Evolutionary conservation across 352 stramenopile genomes (phyloP).

Genomic region (Thalassiosira sp.): DNA sequence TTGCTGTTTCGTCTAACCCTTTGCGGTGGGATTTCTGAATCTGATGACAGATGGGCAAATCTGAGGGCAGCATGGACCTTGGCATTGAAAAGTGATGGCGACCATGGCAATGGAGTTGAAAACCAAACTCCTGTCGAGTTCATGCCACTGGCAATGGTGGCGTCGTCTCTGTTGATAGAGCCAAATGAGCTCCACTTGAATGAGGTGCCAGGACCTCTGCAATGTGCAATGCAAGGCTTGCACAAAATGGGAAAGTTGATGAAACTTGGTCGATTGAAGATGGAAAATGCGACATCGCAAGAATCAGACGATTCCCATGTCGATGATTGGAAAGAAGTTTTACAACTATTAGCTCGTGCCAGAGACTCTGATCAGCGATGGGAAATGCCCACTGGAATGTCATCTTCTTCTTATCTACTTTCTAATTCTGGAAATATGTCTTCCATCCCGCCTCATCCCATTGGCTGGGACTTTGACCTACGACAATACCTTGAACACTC

Average conservation of each 20-base stretch:
- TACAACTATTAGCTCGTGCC: constrained; percentile 48
- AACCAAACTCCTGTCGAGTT: constrained; percentile 47
- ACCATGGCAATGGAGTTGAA: constrained; percentile 1
- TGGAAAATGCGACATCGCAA: constrained; percentile 3
- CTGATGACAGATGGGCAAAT: constrained; percentile 71
- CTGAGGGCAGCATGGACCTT: constrained; percentile 62
- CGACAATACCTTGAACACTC: constrained; percentile 72
- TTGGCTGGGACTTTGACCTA: constrained; percentile 68
- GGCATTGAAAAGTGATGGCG: constrained; percentile 38
- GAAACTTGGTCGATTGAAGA: constrained; percentile 49
- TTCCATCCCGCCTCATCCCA: constrained; percentile 9
- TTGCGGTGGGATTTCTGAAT: constrained; percentile 55
- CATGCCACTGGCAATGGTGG: constrained; percentile 60
- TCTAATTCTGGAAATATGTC: constrained; percentile 11
- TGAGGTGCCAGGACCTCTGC: constrained; percentile 15
- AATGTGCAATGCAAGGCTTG: constrained; percentile 50
- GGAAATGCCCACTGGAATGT: constrained; percentile 48
- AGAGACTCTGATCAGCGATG: constrained; percentile 50
- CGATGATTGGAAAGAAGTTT: constrained; percentile 65
- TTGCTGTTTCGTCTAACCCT: constrained; percentile 76
- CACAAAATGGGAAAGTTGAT: constrained; percentile 67
- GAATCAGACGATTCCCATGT: constrained; percentile 1
- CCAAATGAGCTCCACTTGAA: constrained; percentile 26
- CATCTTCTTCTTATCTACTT: constrained; percentile 35
- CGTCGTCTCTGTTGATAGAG: constrained; percentile 58